Percentiles rank a stretch among this genome's conserved stretches.
phyloP scores from a whole-genome alignment of 139 green algal species.

The Chlamydomonas sp. region DNA sequence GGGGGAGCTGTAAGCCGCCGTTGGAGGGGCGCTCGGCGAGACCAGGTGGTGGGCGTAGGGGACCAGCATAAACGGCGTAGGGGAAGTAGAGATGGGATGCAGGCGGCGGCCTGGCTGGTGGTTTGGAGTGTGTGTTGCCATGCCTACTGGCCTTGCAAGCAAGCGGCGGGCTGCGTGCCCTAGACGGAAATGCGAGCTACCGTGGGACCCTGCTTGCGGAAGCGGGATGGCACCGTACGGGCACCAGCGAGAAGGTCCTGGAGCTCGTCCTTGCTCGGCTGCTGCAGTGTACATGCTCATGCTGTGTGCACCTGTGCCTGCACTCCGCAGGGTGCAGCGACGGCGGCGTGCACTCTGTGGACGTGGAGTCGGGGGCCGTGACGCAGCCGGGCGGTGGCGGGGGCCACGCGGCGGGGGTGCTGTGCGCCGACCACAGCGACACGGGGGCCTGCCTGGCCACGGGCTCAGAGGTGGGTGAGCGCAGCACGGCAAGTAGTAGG shows the following conservation, averaged over 20 bases:
- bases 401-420: constrained; percentile 34
- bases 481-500: not conserved
- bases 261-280: not conserved
- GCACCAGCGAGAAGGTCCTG: not conserved
- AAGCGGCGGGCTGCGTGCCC: too few species aligned
- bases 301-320: not conserved
- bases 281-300: not conserved
- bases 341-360: constrained; percentile 11
- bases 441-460: constrained; percentile 4
- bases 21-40: too few species aligned
- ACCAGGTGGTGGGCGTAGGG: too few species aligned
- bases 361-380: not conserved
- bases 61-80: too few species aligned
- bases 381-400: not conserved
- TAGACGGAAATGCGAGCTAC: too few species aligned
- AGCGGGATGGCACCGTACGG: not conserved
- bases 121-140: too few species aligned
- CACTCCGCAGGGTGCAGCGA: constrained; percentile 29
- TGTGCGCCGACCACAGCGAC: constrained; percentile 26
- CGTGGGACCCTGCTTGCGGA: not conserved
- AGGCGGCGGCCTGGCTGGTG: too few species aligned
- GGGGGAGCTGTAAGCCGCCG: not conserved
- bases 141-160: too few species aligned
- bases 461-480: constrained; percentile 23
- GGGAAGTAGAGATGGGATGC: too few species aligned